Evolutionary conservation across 2,329 filamentous ascomycete species (phyloP).

Genomic region (Fusarium floridanum): DNA sequence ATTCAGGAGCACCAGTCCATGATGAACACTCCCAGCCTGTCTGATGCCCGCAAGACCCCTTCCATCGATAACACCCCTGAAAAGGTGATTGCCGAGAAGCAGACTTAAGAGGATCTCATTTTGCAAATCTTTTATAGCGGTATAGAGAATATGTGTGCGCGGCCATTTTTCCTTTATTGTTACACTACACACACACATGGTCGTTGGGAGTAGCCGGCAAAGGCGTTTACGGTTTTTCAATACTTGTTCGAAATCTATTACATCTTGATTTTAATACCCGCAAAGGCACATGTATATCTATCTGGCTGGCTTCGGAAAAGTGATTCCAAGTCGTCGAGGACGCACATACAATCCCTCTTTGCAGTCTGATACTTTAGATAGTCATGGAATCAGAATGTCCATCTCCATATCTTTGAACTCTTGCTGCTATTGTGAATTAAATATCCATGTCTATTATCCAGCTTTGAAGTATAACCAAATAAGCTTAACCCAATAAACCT

Average conservation of each 20-base stretch:
- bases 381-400: constrained; percentile 37
- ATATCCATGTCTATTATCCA: not conserved
- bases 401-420: constrained; percentile 17
- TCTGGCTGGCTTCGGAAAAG: constrained; percentile 37
- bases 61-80: constrained; percentile 35
- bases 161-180: constrained; percentile 18
- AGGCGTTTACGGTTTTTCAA: constrained; percentile 39
- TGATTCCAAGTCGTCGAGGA: constrained; percentile 34
- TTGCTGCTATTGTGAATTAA: not conserved
- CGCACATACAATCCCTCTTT: constrained; percentile 29
- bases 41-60: constrained; percentile 44
- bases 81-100: constrained; percentile 29
- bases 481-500: not conserved
- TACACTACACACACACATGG: constrained; percentile 9
- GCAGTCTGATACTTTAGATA: constrained; percentile 34
- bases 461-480: not conserved
- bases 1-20: constrained; percentile 73
- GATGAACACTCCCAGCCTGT: constrained; percentile 49
- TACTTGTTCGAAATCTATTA: constrained; percentile 12
- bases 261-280: constrained; percentile 42
- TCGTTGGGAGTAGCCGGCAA: constrained; percentile 44
- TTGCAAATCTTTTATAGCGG: constrained; percentile 35
- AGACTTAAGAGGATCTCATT: constrained; percentile 14
- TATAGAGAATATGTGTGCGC: constrained; percentile 21
- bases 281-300: constrained; percentile 35